These are phyloP conservation scores for Papiliotrema fonsecae DNA, from an alignment of 1,284 basidiomycete genomes.

Conservation along the genomic window DNA sequence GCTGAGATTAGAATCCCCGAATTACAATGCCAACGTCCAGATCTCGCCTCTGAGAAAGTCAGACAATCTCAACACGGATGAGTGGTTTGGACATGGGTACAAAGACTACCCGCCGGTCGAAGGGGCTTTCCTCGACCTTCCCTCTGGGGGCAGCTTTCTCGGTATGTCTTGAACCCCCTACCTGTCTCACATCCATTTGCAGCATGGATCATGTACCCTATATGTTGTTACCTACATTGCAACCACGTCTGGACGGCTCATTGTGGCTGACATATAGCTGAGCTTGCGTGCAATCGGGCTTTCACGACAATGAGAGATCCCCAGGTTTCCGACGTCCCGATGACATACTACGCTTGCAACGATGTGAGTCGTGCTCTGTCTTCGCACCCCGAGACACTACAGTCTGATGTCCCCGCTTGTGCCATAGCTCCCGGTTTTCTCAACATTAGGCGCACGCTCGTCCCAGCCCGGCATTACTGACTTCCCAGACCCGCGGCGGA, in stretches of 20 bases:
- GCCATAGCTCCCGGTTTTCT: neutral
- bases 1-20: neutral
- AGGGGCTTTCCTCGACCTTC: constrained; percentile 55
- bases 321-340: neutral
- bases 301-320: constrained; percentile 12
- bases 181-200: no score
- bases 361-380: constrained; percentile 49
- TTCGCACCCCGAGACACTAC: constrained; percentile 23
- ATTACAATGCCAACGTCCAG: constrained; percentile 16
- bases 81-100: constrained; percentile 52
- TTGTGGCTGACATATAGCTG: constrained; percentile 1
- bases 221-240: no score
- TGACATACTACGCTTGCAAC: constrained; percentile 23
- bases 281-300: constrained; percentile 15
- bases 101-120: constrained; percentile 56
- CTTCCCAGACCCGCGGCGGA: no score
- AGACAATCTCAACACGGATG: constrained; percentile 5
- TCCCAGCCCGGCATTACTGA: no score
- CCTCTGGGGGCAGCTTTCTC: constrained; percentile 6
- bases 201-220: no score
- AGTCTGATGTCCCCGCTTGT: neutral
- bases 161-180: neutral
- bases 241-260: neutral
- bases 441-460: neutral
- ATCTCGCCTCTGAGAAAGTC: constrained; percentile 13